phyloP scores from a whole-genome alignment of 208 protist species.

The Trypanosoma scelopori region DNA sequence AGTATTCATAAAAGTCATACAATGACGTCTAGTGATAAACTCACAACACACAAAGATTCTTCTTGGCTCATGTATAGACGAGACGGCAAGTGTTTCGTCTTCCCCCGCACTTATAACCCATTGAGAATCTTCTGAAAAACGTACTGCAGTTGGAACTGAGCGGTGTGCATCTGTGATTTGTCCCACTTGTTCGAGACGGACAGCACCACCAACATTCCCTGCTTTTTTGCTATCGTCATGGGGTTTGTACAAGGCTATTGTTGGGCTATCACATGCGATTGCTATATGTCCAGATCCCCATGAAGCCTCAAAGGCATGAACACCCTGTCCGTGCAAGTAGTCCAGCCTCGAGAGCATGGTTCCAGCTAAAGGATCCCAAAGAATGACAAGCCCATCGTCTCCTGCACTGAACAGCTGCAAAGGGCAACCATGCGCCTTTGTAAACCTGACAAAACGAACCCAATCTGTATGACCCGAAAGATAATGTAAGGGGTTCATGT shows the following conservation, averaged over 20 bases:
- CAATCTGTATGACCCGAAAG: constrained; percentile 79
- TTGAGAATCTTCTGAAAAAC: constrained; percentile 67
- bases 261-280: constrained; percentile 47
- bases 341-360: constrained; percentile 54
- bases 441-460: constrained; percentile 82
- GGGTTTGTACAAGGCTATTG: constrained; percentile 57
- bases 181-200: constrained; percentile 51
- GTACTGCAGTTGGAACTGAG: constrained; percentile 51
- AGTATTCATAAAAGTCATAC: constrained; percentile 84
- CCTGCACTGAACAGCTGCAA: constrained; percentile 78
- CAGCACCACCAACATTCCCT: constrained; percentile 32
- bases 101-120: constrained; percentile 81
- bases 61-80: constrained; percentile 45
- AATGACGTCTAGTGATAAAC: constrained; percentile 68
- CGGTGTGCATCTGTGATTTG: constrained; percentile 61
- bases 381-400: constrained; percentile 77
- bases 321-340: constrained; percentile 57
- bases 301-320: constrained; percentile 79
- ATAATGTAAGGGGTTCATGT: constrained; percentile 53
- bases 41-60: constrained; percentile 53
- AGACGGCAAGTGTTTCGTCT: constrained; percentile 75
- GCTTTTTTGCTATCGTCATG: constrained; percentile 25
- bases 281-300: constrained; percentile 65
- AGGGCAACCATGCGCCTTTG: constrained; percentile 23
- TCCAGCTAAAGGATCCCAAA: constrained; percentile 71